Conservation (phyloP, 1,139 yeast genomes). For the Nadsonia starkeyi-henricii region DNA sequence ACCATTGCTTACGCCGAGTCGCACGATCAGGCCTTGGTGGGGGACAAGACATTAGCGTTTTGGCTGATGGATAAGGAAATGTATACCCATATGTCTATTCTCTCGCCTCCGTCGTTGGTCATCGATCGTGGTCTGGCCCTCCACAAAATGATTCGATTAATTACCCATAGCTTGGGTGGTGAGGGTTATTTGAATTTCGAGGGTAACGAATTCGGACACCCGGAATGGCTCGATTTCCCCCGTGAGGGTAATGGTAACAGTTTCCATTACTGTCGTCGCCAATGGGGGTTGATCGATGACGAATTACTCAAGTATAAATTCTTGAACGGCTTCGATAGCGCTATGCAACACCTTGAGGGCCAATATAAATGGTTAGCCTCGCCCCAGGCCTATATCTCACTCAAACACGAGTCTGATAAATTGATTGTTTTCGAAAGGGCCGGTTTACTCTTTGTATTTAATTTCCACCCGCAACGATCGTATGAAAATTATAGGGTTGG, state of each 20-base stretch:
- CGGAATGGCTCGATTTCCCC: slow-evolving; percentile 98
- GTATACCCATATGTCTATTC: slow-evolving; percentile 87
- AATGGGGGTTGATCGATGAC: slow-evolving; percentile 76
- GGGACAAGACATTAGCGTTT: slow-evolving; percentile 90
- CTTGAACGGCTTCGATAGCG: slow-evolving; percentile 65
- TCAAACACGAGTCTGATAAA: slow-evolving; percentile 81
- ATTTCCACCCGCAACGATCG: slow-evolving; percentile 76
- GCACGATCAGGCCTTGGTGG: slow-evolving; percentile 95
- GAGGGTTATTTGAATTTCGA: slow-evolving; percentile 93
- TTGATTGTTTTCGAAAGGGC: slow-evolving; percentile 81
- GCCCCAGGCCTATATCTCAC: slow-evolving; percentile 73
- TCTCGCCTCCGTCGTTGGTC: slow-evolving; percentile 59
- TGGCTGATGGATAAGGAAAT: slow-evolving; percentile 98
- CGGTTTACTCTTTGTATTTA: slow-evolving; percentile 71
- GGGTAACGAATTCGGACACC: slow-evolving; percentile 98
- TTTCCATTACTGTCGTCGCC: slow-evolving; percentile 89
- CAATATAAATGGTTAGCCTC: slow-evolving; percentile 59
- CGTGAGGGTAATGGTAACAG: slow-evolving; percentile 77
- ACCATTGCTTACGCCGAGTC: slow-evolving; percentile 91
- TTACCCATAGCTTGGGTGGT: slow-evolving; percentile 85
- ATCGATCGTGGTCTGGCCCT: slow-evolving; percentile 81
- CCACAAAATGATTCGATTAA: slow-evolving; percentile 77
- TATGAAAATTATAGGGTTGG: slow-evolving; percentile 83
- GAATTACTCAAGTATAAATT: slow-evolving; percentile 64
- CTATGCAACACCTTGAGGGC: slow-evolving; percentile 66